Percentiles rank a stretch among this genome's conserved stretches.
phyloP scores from a whole-genome alignment of 768 basidiomycete species.

The Kwoniella europaea region DNA sequence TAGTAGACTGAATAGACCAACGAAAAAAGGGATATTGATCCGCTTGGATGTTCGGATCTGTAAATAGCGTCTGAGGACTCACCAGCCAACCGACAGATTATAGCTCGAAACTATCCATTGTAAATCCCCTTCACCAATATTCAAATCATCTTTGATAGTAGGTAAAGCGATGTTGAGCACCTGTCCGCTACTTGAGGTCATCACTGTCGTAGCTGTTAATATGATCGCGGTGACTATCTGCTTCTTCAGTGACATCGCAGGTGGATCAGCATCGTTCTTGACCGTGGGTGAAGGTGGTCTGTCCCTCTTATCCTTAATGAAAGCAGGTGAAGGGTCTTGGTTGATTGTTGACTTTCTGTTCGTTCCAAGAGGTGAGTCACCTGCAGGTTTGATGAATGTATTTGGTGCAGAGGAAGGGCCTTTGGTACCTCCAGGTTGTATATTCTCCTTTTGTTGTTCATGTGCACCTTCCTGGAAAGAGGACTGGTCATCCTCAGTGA shows the following conservation, averaged over 20 bases:
- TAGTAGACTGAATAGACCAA: constrained; percentile 40
- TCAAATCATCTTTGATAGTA: constrained; percentile 53
- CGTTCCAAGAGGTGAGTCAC: too few species aligned
- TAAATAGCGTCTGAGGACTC: neutral
- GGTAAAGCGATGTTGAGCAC: constrained; percentile 52
- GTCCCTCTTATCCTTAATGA: neutral
- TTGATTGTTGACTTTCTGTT: neutral
- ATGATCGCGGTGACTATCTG: constrained; percentile 38
- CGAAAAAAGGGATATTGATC: neutral
- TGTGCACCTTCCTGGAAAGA: too few species aligned
- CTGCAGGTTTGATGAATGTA: too few species aligned
- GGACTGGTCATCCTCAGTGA: too few species aligned
- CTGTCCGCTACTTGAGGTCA: constrained; percentile 34
- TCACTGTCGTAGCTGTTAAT: constrained; percentile 39
- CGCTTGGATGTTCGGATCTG: neutral
- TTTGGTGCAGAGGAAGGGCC: too few species aligned
- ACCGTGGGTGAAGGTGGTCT: neutral
- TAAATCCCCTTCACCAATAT: constrained; percentile 47
- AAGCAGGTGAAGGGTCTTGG: neutral
- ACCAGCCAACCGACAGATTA: constrained; percentile 44
- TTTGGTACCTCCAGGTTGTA: too few species aligned
- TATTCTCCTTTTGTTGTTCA: too few species aligned
- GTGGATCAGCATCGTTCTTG: neutral
- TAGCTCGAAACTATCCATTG: constrained; percentile 58
- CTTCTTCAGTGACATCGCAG: neutral